A percentile compares a stretch with the other conserved stretches of the same genome.
These are phyloP conservation scores for Epicoccum sorghinum DNA, from an alignment of 2,329 filamentous ascomycete species.

Conservation along the genomic window DNA sequence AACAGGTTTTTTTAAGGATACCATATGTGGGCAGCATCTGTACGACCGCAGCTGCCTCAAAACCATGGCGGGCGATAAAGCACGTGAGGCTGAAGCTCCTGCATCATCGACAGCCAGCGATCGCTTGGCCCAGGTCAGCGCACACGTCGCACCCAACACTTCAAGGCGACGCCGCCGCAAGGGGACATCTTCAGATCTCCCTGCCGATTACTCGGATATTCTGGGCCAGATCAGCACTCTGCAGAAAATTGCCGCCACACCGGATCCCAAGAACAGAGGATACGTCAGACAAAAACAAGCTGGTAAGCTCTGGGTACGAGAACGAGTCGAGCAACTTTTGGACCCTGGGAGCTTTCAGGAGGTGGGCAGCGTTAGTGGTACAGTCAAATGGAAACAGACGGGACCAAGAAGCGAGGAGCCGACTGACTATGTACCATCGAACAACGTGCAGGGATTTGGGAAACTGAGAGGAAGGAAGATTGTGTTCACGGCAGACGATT, in stretches of 20 bases:
- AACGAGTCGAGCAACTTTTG: slow-evolving; percentile 64
- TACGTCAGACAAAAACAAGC: slow-evolving; percentile 68
- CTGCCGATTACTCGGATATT: slow-evolving; percentile 67
- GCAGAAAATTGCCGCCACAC: slow-evolving; percentile 60
- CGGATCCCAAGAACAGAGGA: slow-evolving; percentile 60
- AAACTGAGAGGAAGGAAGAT: slow-evolving; percentile 60
- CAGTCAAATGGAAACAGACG: slow-evolving; percentile 62
- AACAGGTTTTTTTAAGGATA: background rate
- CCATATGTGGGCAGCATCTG: background rate
- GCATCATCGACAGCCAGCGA: slow-evolving; percentile 44
- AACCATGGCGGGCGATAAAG: slow-evolving; percentile 31
- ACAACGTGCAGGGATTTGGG: slow-evolving; percentile 68
- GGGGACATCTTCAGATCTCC: slow-evolving; percentile 52
- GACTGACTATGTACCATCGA: slow-evolving; percentile 61
- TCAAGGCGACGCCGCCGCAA: slow-evolving; percentile 46
- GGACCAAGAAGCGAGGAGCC: slow-evolving; percentile 55
- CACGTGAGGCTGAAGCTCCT: slow-evolving; percentile 26
- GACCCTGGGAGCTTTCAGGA: slow-evolving; percentile 63
- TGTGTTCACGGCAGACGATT: slow-evolving; percentile 69
- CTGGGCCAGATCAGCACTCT: slow-evolving; percentile 62
- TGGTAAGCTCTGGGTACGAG: slow-evolving; percentile 70
- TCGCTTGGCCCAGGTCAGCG: slow-evolving; percentile 56
- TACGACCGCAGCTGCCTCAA: background rate
- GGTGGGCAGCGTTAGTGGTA: slow-evolving; percentile 65
- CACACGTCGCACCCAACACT: slow-evolving; percentile 50